Conservation (phyloP, 345 rosid species). For the Litchi chinensis region DNA sequence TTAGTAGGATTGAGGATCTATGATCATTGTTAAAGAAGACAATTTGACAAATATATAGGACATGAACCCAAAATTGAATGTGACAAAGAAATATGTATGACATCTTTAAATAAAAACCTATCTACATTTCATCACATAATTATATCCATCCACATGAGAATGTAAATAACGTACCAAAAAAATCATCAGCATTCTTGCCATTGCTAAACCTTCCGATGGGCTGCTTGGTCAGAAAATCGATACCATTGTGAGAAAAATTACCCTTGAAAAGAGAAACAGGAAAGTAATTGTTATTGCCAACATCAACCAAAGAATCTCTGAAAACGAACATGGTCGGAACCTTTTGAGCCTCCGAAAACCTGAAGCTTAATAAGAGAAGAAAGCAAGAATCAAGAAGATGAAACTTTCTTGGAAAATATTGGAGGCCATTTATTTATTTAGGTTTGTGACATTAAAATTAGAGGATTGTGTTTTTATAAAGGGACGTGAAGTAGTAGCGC, state of each 20-base stretch:
- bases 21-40: too few species aligned
- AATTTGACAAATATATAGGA: too few species aligned
- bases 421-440: background rate
- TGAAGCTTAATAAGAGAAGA: background rate
- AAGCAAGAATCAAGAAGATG: background rate
- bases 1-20: too few species aligned
- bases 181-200: conserved; percentile 60
- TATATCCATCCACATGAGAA: too few species aligned
- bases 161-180: conserved; percentile 34
- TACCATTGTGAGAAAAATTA: conserved; percentile 50
- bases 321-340: conserved; percentile 48
- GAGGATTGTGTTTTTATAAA: too few species aligned
- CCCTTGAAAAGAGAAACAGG: conserved; percentile 43
- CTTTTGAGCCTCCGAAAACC: conserved; percentile 30
- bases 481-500: too few species aligned
- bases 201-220: conserved; percentile 58
- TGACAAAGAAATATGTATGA: too few species aligned
- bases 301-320: conserved; percentile 57
- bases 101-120: too few species aligned
- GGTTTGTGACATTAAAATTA: too few species aligned
- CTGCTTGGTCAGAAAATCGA: conserved; percentile 46
- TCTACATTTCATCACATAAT: too few species aligned
- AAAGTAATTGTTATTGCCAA: conserved; percentile 55
- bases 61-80: too few species aligned
- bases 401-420: background rate